These are phyloP conservation scores for Euptelea pleiosperma DNA, from an alignment of 164 flowering plant genomes.

Conservation along the genomic window DNA sequence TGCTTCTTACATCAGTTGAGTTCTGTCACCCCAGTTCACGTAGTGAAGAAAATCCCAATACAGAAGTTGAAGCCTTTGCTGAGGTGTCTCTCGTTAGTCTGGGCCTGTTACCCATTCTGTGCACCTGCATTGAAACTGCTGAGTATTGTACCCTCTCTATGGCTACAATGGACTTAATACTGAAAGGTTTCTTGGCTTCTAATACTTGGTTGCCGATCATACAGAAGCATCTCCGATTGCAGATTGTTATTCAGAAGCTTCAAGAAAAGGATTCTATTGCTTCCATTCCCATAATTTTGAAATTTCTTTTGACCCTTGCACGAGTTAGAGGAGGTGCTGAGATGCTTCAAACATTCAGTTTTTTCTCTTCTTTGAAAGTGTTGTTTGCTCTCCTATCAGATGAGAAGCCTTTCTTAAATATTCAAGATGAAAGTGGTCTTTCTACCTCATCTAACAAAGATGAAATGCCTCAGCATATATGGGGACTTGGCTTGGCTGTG, in stretches of 20 bases:
- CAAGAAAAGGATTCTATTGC: constrained; percentile 41
- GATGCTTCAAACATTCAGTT: constrained; percentile 60
- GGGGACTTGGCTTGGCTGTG: constrained; percentile 84
- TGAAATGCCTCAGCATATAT: constrained; percentile 51
- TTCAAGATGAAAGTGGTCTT: constrained; percentile 22
- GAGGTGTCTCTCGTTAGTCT: constrained; percentile 51
- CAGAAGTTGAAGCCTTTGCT: constrained; percentile 32
- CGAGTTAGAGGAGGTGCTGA: constrained; percentile 70
- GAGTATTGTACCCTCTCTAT: constrained; percentile 61
- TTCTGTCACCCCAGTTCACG: constrained; percentile 20
- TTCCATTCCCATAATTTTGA: constrained; percentile 49
- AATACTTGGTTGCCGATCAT: constrained; percentile 80
- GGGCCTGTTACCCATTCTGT: constrained; percentile 69
- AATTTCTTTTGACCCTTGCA: constrained; percentile 77
- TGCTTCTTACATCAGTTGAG: constrained; percentile 52
- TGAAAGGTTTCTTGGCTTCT: constrained; percentile 49
- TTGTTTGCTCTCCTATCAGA: constrained; percentile 44
- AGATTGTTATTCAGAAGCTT: constrained; percentile 50
- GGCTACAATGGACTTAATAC: constrained; percentile 51
- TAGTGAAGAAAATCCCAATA: constrained; percentile 10
- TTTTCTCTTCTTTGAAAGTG: constrained; percentile 52
- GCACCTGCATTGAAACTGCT: constrained; percentile 38
- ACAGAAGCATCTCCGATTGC: constrained; percentile 59
- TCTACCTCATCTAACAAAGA: constrained; percentile 24
- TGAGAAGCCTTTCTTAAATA: constrained; percentile 23